Evolutionary conservation across 306 rosid species (phyloP), one percentile per base, ranked within the genome.

Genomic region (Potentilla sterilis): DNA sequence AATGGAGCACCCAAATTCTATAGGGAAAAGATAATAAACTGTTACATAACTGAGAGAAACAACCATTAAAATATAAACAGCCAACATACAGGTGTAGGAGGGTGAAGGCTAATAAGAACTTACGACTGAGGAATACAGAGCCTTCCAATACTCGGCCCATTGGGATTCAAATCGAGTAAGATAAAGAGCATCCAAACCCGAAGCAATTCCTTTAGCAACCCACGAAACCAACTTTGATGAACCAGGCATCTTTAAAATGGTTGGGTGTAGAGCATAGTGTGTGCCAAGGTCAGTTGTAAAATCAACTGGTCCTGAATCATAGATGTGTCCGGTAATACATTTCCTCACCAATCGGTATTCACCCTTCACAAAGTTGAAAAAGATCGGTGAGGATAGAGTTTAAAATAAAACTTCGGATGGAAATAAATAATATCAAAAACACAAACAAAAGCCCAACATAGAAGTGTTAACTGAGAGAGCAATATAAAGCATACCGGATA

Each of bases 1-100:
- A 85, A 92, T 13, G 99, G 96, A 73, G 99, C 97, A 64, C 97
- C 97, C 54, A 92, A 82, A 78, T 90, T 90, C 99, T 95, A 68
- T 73, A 69, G 16, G 59, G n/a, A 42, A 49, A 59, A 67, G 79
- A 55, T 62, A 24, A 4, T 73, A 16, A 79, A 70, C 10, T 48
- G n/a, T 16, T 37, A 16, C n/a, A 19, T 22, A 78, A 67, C 70
- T 4, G 47, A 67, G 5, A 43, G 16, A 69, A 78, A 75, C n/a
- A 48, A 70, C 3, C 6, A 21, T 19, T 2, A 7, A 6, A 6
- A 55, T 2, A 35, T 18, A 55, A 70, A 75, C 37, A 64, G 66
- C 14, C 3, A 19, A 57, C 54, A 9, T 18, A 63, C 22, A 52
- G 38, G 1, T 32, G 70, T 10, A 62, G 65, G 38, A 12, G 70